A percentile compares a stretch with the other conserved stretches of the same genome.
Conservation (phyloP, 2,329 filamentous ascomycete genomes). For the Sclerotiophoma versabilis region DNA sequence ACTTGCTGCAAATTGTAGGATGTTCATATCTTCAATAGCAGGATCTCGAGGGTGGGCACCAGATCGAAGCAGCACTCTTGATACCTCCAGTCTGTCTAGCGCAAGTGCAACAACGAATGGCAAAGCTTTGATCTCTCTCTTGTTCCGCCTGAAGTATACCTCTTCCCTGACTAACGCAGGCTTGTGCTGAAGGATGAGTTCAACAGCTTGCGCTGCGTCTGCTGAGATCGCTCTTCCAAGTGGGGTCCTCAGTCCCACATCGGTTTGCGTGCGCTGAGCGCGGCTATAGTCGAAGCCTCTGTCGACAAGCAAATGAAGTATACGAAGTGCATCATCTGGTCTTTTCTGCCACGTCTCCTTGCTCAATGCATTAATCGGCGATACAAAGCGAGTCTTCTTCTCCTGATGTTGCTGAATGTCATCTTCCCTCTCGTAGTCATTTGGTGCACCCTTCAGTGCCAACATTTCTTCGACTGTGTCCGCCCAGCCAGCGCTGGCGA, state of each 20-base stretch:
- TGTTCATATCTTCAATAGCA: conserved; percentile 28
- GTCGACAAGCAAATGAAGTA: conserved; percentile 23
- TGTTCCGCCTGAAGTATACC: conserved; percentile 24
- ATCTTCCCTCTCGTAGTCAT: conserved; percentile 26
- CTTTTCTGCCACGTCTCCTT: conserved; percentile 31
- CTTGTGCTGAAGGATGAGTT: conserved; percentile 24
- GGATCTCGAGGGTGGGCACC: conserved; percentile 28
- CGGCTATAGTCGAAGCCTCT: conserved; percentile 21
- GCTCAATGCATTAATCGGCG: conserved; percentile 24
- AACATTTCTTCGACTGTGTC: conserved; percentile 29
- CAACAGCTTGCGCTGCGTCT: conserved; percentile 27
- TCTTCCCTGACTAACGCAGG: conserved; percentile 24
- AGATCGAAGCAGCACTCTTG: conserved; percentile 23
- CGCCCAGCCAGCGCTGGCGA: conserved; percentile 26
- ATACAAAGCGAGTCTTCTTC: conserved; percentile 22
- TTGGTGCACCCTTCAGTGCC: conserved; percentile 16
- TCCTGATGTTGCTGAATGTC: conserved; percentile 27
- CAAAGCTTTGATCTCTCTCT: conserved; percentile 24
- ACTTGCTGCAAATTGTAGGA: conserved; percentile 22
- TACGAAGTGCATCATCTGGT: conserved; percentile 30
- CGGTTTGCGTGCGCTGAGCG: conserved; percentile 24
- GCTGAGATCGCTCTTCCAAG: conserved; percentile 24
- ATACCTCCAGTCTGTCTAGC: conserved; percentile 19
- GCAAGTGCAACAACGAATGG: conserved; percentile 24
- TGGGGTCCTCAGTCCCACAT: conserved; percentile 22